These are phyloP conservation scores for Pezicula carpinea DNA, from an alignment of 2,329 filamentous ascomycete genomes.

Conservation along the genomic window DNA sequence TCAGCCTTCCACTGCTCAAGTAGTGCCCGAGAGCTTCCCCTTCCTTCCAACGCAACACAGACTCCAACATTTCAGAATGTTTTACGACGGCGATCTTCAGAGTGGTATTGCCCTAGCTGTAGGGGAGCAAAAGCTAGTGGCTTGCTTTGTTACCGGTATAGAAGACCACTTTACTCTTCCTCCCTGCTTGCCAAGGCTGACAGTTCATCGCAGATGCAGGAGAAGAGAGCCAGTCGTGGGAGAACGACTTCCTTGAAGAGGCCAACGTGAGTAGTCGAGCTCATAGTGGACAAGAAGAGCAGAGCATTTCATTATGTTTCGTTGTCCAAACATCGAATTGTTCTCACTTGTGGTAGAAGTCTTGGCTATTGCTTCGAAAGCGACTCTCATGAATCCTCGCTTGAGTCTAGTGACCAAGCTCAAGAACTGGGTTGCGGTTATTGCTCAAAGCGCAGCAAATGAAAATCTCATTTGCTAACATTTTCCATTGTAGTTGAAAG, in stretches of 20 bases:
- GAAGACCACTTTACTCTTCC: constrained; percentile 5
- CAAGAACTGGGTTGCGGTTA: too few species aligned
- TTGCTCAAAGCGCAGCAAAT: too few species aligned
- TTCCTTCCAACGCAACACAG: constrained; percentile 5
- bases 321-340: too few species aligned
- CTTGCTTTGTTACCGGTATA: constrained; percentile 79
- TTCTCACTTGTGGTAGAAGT: too few species aligned
- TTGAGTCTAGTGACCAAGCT: too few species aligned
- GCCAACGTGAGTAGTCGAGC: constrained; percentile 40
- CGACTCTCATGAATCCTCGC: too few species aligned
- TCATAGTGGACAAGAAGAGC: too few species aligned
- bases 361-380: too few species aligned
- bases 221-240: constrained; percentile 67
- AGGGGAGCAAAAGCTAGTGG: constrained; percentile 69
- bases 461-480: too few species aligned
- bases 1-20: neutral
- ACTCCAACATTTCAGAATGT: constrained; percentile 49
- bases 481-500: constrained; percentile 41
- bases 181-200: constrained; percentile 7
- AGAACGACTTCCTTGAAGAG: constrained; percentile 61
- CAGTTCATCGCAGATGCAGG: constrained; percentile 53
- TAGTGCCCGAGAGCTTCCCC: too few species aligned
- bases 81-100: constrained; percentile 75
- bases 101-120: constrained; percentile 76
- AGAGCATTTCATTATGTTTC: too few species aligned